Evolutionary conservation across 2,329 filamentous ascomycete genomes (phyloP).

Genomic region (Cordyceps cicadae): DNA sequence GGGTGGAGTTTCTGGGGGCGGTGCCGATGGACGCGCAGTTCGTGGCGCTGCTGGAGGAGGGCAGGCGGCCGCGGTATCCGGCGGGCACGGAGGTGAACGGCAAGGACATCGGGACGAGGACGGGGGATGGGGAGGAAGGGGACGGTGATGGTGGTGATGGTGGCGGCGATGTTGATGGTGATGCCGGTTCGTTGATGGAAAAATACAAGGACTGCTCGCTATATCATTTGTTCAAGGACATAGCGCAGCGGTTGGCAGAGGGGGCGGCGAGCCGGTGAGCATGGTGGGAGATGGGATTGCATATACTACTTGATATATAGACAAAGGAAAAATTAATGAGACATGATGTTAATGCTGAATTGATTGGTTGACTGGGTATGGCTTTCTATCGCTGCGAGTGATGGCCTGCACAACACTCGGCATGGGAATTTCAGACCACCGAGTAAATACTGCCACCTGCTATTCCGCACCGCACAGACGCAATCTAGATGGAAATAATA

Average conservation of each 20-base stretch:
- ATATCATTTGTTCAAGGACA: conserved; percentile 57
- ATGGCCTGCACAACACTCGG: too few species aligned
- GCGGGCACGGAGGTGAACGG: conserved; percentile 57
- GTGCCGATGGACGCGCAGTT: conserved; percentile 93
- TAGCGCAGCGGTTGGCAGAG: conserved; percentile 40
- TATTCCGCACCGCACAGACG: neutral
- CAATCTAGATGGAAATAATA: neutral
- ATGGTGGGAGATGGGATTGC: neutral
- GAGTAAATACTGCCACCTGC: neutral
- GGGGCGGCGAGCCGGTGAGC: conserved; percentile 13
- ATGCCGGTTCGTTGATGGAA: conserved; percentile 45
- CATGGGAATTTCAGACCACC: neutral
- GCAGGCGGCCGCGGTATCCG: conserved; percentile 56
- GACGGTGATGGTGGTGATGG: conserved; percentile 18
- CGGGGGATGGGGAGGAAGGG: conserved; percentile 15
- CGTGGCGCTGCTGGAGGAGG: conserved; percentile 75
- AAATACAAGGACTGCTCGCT: conserved; percentile 69
- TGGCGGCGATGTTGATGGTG: too few species aligned
- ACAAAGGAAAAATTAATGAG: neutral
- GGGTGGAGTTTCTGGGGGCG: conserved; percentile 73
- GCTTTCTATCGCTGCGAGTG: too few species aligned
- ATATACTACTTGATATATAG: neutral
- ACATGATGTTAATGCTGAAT: neutral
- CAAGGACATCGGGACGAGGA: conserved; percentile 39
- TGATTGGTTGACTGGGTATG: too few species aligned